These are phyloP conservation scores for Verticillium zaregamsianum DNA, from an alignment of 2,329 filamentous ascomycete species.

Conservation along the genomic window DNA sequence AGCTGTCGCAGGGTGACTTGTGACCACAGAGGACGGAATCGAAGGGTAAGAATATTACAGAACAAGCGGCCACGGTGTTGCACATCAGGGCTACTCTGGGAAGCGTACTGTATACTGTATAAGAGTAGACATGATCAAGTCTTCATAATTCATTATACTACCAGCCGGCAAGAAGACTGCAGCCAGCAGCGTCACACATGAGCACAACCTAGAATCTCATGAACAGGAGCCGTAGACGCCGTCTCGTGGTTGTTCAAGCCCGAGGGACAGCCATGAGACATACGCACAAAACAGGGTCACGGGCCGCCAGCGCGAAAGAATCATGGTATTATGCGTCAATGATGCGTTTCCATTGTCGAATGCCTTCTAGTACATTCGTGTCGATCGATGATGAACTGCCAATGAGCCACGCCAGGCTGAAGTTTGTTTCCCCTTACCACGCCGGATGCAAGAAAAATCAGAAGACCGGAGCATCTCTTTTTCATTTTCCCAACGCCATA, in stretches of 20 bases:
- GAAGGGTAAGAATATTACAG: too few relatives aligned
- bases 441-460: conserved; percentile 37
- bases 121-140: background rate
- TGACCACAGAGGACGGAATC: too few relatives aligned
- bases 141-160: background rate
- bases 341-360: conserved; percentile 28
- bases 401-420: conserved; percentile 2
- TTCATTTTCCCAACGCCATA: conserved; percentile 14
- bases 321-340: conserved; percentile 10
- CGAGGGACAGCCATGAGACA: background rate
- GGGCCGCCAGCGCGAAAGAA: background rate
- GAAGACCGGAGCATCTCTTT: conserved; percentile 25
- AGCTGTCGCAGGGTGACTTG: too few relatives aligned
- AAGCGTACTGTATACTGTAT: background rate
- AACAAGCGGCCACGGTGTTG: too few relatives aligned
- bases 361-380: conserved; percentile 32
- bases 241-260: background rate
- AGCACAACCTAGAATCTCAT: background rate
- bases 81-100: too few relatives aligned
- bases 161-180: background rate
- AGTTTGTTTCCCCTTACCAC: conserved; percentile 23
- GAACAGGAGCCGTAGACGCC: background rate
- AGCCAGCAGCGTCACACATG: background rate
- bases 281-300: background rate
- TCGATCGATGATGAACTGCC: background rate